These are phyloP conservation scores for Sporothrix inflata DNA, from an alignment of 2,329 filamentous ascomycete genomes.

Conservation along the genomic window DNA sequence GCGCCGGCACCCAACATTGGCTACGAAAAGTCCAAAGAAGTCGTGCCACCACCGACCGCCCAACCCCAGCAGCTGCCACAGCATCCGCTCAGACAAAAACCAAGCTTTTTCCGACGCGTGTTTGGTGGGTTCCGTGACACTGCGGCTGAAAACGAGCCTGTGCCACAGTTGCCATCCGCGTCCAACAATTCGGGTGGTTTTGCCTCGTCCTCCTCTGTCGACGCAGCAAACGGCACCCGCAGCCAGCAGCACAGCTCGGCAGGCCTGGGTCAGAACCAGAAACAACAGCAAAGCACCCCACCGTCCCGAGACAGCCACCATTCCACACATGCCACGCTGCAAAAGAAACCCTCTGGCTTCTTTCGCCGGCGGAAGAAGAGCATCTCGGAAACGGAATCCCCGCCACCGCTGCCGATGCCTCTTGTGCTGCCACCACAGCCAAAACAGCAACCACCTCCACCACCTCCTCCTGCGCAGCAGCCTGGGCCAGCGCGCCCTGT, in stretches of 20 bases:
- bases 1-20: slow-evolving; percentile 62
- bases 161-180: slow-evolving; percentile 33
- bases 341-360: slow-evolving; percentile 93
- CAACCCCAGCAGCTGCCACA: slow-evolving; percentile 29
- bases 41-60: slow-evolving; percentile 45
- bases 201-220: slow-evolving; percentile 44
- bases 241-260: slow-evolving; percentile 48
- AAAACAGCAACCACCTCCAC: slow-evolving; percentile 2
- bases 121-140: slow-evolving; percentile 74
- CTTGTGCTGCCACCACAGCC: slow-evolving; percentile 30
- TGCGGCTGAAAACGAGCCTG: slow-evolving; percentile 33
- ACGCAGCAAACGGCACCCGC: slow-evolving; percentile 38
- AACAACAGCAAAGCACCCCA: slow-evolving; percentile 49
- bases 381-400: slow-evolving; percentile 63
- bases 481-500: slow-evolving; percentile 44
- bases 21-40: slow-evolving; percentile 62
- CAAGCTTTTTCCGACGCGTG: slow-evolving; percentile 90
- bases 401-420: slow-evolving; percentile 60
- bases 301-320: slow-evolving; percentile 58
- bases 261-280: slow-evolving; percentile 44
- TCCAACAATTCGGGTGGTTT: slow-evolving; percentile 36
- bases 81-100: slow-evolving; percentile 56
- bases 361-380: slow-evolving; percentile 95
- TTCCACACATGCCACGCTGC: slow-evolving; percentile 56
- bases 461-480: slow-evolving; percentile 29